Evolutionary conservation across 768 basidiomycete species (phyloP).

Genomic region (Cystobasidium tubakii): DNA sequence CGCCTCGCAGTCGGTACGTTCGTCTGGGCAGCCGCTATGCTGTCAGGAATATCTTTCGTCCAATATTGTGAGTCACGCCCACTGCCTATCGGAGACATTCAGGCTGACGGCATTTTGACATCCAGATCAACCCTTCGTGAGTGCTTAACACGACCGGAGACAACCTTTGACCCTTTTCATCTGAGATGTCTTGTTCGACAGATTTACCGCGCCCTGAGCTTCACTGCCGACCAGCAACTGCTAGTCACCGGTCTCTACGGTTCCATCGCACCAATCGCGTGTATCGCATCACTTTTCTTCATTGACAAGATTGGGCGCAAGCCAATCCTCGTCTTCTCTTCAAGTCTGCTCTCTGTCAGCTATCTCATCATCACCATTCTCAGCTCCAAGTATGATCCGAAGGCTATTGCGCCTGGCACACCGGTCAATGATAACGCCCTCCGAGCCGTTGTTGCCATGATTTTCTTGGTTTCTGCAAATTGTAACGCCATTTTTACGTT

Average conservation of each 20-base stretch:
- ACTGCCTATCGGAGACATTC: background rate
- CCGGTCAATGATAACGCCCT: constrained; percentile 9
- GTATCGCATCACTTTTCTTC: constrained; percentile 28
- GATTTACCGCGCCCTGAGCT: constrained; percentile 20
- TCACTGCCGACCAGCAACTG: constrained; percentile 16
- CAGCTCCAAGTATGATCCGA: constrained; percentile 7
- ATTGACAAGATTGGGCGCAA: constrained; percentile 26
- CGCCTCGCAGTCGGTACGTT: constrained; percentile 25
- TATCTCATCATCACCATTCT: constrained; percentile 35
- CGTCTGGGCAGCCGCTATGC: constrained; percentile 34
- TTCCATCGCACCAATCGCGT: constrained; percentile 8
- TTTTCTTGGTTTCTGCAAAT: constrained; percentile 25
- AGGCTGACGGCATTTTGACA: background rate
- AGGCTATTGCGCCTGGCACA: constrained; percentile 3
- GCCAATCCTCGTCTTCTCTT: constrained; percentile 7
- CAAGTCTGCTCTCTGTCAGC: constrained; percentile 5
- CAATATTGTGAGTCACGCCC: constrained; percentile 24
- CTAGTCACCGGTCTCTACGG: constrained; percentile 34
- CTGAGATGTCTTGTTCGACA: too few relatives aligned
- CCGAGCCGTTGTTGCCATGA: constrained; percentile 4
- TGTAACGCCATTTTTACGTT: background rate
- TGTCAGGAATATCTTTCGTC: constrained; percentile 35
- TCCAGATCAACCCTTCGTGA: constrained; percentile 17
- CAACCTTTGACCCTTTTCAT: too few relatives aligned
- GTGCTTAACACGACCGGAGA: too few relatives aligned